These are phyloP conservation scores for Yamadazyma insecticola DNA, from an alignment of 805 yeast genomes.

Conservation along the genomic window DNA sequence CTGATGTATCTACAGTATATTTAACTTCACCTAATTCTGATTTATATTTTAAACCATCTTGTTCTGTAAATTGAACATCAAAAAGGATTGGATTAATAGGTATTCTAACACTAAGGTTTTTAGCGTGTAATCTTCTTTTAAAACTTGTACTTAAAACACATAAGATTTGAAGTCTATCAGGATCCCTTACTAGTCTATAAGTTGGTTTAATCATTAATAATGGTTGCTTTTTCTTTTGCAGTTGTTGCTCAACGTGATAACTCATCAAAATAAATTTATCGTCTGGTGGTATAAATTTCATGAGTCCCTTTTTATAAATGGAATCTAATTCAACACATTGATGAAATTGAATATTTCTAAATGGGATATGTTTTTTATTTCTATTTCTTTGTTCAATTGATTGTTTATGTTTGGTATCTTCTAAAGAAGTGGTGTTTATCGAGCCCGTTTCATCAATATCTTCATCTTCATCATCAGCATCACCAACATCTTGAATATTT, in stretches of 20 bases:
- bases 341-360: constrained; percentile 38
- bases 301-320: constrained; percentile 61
- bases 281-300: constrained; percentile 86
- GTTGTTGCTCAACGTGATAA: constrained; percentile 38
- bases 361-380: constrained; percentile 20
- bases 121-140: constrained; percentile 31
- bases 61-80: constrained; percentile 6
- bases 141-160: constrained; percentile 31
- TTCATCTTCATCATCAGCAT: constrained; percentile 8
- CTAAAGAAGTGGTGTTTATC: background rate
- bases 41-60: constrained; percentile 53
- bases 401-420: constrained; percentile 1
- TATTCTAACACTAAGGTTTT: constrained; percentile 23
- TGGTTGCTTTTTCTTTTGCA: constrained; percentile 35
- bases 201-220: constrained; percentile 40
- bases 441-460: constrained; percentile 5
- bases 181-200: constrained; percentile 19
- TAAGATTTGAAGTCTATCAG: constrained; percentile 28
- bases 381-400: background rate
- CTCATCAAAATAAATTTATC: constrained; percentile 36
- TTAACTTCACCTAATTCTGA: constrained; percentile 67
- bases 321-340: constrained; percentile 75
- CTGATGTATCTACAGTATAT: constrained; percentile 66
- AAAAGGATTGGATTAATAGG: constrained; percentile 36
- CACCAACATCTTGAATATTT: constrained; percentile 3